These are phyloP conservation scores for Zancudomyces culisetae DNA, from an alignment of 371 early-diverging fungal species.

Conservation along the genomic window DNA sequence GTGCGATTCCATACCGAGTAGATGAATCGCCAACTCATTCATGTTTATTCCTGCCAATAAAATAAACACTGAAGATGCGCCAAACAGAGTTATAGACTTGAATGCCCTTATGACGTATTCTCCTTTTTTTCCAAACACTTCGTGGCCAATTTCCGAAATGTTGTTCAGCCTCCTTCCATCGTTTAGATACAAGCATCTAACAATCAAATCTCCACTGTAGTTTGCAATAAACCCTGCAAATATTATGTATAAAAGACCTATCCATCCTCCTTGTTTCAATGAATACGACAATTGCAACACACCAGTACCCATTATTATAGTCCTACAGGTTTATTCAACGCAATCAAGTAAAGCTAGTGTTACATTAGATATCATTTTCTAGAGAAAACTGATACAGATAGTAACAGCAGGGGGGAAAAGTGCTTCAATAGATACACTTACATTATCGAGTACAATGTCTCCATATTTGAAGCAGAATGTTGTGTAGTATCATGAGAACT, in stretches of 20 bases:
- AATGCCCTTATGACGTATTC: conserved; percentile 7
- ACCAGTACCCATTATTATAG: conserved; percentile 53
- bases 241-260: conserved; percentile 46
- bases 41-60: conserved; percentile 50
- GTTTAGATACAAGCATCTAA: conserved; percentile 48
- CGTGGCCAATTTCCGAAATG: conserved; percentile 20
- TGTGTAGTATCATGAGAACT: background rate
- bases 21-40: conserved; percentile 10
- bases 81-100: conserved; percentile 27
- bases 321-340: background rate
- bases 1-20: background rate
- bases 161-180: conserved; percentile 25
- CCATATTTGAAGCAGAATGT: background rate
- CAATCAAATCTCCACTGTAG: conserved; percentile 44
- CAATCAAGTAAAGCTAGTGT: too few species aligned
- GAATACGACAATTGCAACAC: conserved; percentile 66
- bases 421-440: background rate
- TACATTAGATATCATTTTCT: background rate
- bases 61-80: conserved; percentile 56
- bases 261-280: conserved; percentile 64
- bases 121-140: conserved; percentile 15
- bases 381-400: background rate
- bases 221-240: conserved; percentile 51
- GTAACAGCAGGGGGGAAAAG: background rate
- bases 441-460: background rate